Base-by-base conservation (phyloP, 2,329 filamentous ascomycete genomes). In the Rasamsonia emersonii region DNA sequence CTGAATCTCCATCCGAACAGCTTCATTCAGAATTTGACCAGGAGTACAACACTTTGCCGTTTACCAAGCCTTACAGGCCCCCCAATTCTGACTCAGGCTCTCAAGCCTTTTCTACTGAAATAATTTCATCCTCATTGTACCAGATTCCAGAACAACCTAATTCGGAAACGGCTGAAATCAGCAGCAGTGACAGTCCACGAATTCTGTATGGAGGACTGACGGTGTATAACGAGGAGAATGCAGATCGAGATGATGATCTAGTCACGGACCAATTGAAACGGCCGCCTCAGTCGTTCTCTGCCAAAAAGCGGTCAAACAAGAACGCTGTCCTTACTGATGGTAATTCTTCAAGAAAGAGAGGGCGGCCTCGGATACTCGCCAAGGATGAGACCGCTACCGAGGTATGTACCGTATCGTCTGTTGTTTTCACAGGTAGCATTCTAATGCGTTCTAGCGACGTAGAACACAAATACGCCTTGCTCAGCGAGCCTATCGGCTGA, bases 391-490 rank as follows among this genome's bases (percentile, higher is more conserved):
- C 79, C 15, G 77, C 82, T 39, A 77, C 75, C 33, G 84, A 88
- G 64, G 83, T 86, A 61, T 72, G 80, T 77, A 17, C 31, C n/a
- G n/a, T 13, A 29, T 33, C 21, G 14, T 26, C 15, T 18, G 21
- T 23, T 38, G 21, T 27, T 21, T 9, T 3, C 32, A 27, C 18
- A 29, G 18, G 20, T 26, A 29, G 28, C 15, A 28, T 37, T 27
- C 36, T 32, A 32, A n/a, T 34, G 30, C 41, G 25, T 26, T 21
- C 26, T 43, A 83, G 82, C 79, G 85, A 40, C 79, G 86, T 33
- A 75, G 86, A 36, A 91, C 84, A 3, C 86, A 93, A 53, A 91
- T 93, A 42, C 77, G 86, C 17, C 71, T 89, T 34, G 86, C 86
- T 3, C 86, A 93, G 56, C 70, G 86, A 44, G 84, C 84, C 1